A percentile compares a stretch with the other conserved stretches of the same genome.
These are phyloP conservation scores for rapeseed (Brassica napus) DNA, from an alignment of 345 rosid species.

Conservation along the genomic window Da-Ae NC_063442.1:5922501-5923000, in stretches of 20 bases:
- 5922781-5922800: conserved; percentile 59
- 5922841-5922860: conserved; percentile 68
- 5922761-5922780: conserved; percentile 93
- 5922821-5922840: conserved; percentile 91
- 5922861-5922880: conserved; percentile 70
- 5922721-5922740: conserved; percentile 95
- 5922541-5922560: no score
- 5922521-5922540: no score
- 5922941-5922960: conserved; percentile 89
- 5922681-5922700: conserved; percentile 96
- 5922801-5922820: conserved; percentile 91
- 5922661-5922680: conserved; percentile 68
- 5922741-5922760: conserved; percentile 77
- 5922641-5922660: neutral
- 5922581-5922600: conserved; percentile 46
- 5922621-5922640: no score
- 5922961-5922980: conserved; percentile 90
- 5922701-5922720: conserved; percentile 94
- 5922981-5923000: conserved; percentile 84
- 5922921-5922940: conserved; percentile 97
- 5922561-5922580: no score
- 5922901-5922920: conserved; percentile 98
- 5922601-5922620: no score
- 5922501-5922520: no score
- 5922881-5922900: conserved; percentile 89